Conservation (phyloP, 768 basidiomycete genomes). For the Floccularia luteovirens region DNA sequence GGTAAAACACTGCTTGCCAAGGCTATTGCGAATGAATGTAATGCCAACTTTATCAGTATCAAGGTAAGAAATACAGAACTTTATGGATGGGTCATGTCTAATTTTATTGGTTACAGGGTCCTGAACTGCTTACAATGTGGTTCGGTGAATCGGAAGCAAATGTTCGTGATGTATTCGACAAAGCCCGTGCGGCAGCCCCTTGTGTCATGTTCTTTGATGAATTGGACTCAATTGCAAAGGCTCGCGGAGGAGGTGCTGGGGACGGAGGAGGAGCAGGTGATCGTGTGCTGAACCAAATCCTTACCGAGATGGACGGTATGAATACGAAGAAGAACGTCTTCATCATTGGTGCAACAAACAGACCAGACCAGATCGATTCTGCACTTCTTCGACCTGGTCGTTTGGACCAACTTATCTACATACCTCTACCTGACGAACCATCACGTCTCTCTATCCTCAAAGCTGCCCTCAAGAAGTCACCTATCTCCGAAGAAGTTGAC, state of each 20-base stretch:
- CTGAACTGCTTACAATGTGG: conserved; percentile 99
- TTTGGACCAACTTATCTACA: conserved; percentile 99
- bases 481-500: conserved; percentile 77
- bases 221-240: conserved; percentile 97
- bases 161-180: conserved; percentile 99
- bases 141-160: conserved; percentile 99
- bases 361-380: conserved; percentile 92
- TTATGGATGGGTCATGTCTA: conserved; percentile 5
- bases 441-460: conserved; percentile 89
- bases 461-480: conserved; percentile 89
- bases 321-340: conserved; percentile 99
- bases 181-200: conserved; percentile 97
- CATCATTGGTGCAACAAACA: conserved; percentile 95
- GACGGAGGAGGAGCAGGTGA: conserved; percentile 97
- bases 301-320: conserved; percentile 99
- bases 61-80: conserved; percentile 44
- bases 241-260: conserved; percentile 83
- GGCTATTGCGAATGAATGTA: conserved; percentile 99
- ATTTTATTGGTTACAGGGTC: conserved; percentile 47
- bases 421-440: conserved; percentile 92
- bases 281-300: conserved; percentile 94
- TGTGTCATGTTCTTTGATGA: conserved; percentile 99
- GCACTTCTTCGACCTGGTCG: conserved; percentile 95
- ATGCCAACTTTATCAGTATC: conserved; percentile 99
- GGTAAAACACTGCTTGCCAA: conserved; percentile 99